Conservation (phyloP, 108 stramenopile genomes). For the Heterococcus sp. region DNA sequence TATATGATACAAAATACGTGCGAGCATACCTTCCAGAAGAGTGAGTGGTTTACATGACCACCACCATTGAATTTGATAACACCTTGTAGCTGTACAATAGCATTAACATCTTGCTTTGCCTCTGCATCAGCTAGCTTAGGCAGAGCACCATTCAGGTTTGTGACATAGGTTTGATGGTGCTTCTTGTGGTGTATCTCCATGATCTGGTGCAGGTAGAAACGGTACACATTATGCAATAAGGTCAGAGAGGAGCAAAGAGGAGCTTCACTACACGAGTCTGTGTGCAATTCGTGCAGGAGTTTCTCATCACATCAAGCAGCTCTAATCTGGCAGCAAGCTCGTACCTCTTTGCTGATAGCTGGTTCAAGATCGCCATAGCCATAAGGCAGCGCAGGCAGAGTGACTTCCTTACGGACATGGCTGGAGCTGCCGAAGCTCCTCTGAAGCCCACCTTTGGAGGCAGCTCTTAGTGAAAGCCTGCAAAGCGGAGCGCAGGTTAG, state of each 20-base stretch:
- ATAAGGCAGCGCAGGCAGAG: conserved; percentile 32
- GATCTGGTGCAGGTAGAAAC: conserved; percentile 7
- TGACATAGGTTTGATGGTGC: conserved; percentile 51
- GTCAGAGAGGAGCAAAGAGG: neutral
- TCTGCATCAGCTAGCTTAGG: conserved; percentile 42
- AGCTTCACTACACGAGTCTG: neutral
- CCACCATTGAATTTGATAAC: conserved; percentile 89
- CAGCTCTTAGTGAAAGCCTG: neutral
- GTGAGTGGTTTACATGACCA: conserved; percentile 93
- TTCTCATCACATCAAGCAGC: no score
- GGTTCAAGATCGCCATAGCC: conserved; percentile 41
- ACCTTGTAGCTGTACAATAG: conserved; percentile 18
- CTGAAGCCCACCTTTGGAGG: no score
- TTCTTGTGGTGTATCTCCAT: conserved; percentile 54
- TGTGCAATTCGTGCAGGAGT: no score
- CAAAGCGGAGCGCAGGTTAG: neutral
- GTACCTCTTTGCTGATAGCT: neutral
- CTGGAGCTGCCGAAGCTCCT: no score
- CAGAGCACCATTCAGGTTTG: conserved; percentile 46
- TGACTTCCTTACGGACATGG: no score
- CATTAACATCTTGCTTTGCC: conserved; percentile 34
- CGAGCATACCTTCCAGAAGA: conserved; percentile 74
- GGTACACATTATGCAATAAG: neutral
- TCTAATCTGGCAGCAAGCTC: neutral
- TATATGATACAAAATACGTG: neutral